Percentiles rank a stretch among this genome's conserved stretches.
Evolutionary conservation across 83 land plant genomes (phyloP).

Genomic region (Thuja plicata): DNA sequence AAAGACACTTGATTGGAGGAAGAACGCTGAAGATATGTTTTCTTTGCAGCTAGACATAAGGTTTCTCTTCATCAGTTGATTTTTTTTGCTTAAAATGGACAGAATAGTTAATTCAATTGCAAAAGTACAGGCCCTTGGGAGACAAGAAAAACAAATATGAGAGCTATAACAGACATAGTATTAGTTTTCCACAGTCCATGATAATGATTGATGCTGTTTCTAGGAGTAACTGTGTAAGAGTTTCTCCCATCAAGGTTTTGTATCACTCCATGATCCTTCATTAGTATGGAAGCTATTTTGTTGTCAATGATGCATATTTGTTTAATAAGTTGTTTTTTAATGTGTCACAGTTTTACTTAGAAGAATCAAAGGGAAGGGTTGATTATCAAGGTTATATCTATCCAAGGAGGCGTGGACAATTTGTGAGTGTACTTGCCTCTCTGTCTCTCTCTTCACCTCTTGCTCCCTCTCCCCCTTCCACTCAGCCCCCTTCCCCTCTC

Average conservation of each 20-base stretch:
- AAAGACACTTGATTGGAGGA: not conserved
- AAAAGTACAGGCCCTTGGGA: not conserved
- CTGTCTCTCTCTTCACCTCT: not conserved
- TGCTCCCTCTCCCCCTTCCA: not conserved
- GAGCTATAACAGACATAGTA: too few species aligned
- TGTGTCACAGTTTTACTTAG: conserved; percentile 76
- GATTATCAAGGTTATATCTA: conserved; percentile 94
- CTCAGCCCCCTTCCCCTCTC: not conserved
- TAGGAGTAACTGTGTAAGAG: too few species aligned
- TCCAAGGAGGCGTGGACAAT: conserved; percentile 76
- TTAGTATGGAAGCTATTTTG: not conserved
- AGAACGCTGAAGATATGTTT: not conserved
- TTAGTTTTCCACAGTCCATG: too few species aligned
- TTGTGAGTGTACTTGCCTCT: conserved; percentile 40
- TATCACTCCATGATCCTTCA: too few species aligned
- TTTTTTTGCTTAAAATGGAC: not conserved
- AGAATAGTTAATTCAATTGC: not conserved
- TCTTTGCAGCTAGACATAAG: not conserved
- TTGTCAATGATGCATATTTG: not conserved
- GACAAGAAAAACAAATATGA: not conserved
- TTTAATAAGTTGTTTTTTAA: conserved; percentile 4
- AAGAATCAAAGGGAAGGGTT: conserved; percentile 89
- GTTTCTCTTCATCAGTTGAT: not conserved
- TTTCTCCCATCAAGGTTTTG: too few species aligned
- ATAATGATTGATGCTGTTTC: too few species aligned